These are phyloP conservation scores for Coemansia sp. DNA, from an alignment of 192 early-diverging fungal species.

Conservation along the genomic window DNA sequence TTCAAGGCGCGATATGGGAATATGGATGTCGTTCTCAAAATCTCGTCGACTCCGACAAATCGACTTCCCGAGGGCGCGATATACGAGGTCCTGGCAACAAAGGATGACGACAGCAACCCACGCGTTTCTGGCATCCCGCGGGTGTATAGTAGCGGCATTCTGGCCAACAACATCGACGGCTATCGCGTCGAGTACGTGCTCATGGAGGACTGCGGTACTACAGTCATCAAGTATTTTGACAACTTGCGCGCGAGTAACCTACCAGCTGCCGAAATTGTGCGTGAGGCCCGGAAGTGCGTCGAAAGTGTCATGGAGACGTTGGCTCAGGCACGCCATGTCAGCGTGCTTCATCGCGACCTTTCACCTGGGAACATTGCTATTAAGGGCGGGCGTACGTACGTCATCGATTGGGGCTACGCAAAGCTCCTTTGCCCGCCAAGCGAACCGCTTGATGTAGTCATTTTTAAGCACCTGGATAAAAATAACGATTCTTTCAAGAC, in stretches of 20 bases:
- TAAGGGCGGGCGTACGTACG: background rate
- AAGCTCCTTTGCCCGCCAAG: background rate
- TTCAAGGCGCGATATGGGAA: no score
- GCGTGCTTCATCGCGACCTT: slow-evolving; percentile 12
- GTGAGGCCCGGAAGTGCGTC: background rate
- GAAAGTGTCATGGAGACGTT: background rate
- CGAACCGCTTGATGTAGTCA: no score
- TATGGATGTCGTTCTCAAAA: background rate
- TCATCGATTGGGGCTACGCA: slow-evolving; percentile 28
- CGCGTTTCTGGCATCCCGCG: background rate
- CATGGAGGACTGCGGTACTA: slow-evolving; percentile 13
- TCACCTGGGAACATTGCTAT: slow-evolving; percentile 22
- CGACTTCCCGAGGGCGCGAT: slow-evolving; percentile 19
- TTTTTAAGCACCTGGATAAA: no score
- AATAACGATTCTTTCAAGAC: no score
- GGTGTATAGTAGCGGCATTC: background rate
- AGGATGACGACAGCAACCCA: background rate
- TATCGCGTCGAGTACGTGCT: slow-evolving; percentile 14
- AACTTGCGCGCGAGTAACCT: background rate
- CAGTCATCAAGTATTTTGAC: background rate
- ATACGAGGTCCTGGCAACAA: slow-evolving; percentile 10
- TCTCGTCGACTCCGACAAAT: slow-evolving; percentile 4
- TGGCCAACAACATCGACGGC: background rate
- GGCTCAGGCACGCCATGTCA: background rate
- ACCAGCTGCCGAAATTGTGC: background rate